Conservation (phyloP, 1,284 basidiomycete species). For the Erythrobasidium hasegawianum region DNA sequence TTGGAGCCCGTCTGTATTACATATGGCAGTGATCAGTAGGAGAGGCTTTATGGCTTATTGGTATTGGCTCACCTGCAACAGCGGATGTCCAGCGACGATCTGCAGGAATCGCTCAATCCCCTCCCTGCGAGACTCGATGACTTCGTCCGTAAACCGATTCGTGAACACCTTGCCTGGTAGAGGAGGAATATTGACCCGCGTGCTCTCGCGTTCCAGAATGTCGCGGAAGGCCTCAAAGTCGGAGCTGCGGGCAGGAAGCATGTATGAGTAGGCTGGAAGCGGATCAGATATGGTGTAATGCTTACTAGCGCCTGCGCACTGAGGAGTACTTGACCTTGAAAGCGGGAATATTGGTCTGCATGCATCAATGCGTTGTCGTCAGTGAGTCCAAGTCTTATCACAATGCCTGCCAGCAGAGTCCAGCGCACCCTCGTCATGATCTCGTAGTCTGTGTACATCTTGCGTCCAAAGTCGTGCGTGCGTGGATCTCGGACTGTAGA, state of each 20-base stretch:
- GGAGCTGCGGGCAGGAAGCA: conserved; percentile 56
- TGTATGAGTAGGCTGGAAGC: not conserved
- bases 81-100: conserved; percentile 92
- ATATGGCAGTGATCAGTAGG: not conserved
- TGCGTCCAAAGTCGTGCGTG: conserved; percentile 91
- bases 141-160: conserved; percentile 81
- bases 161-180: conserved; percentile 78
- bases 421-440: conserved; percentile 83
- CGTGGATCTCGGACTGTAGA: conserved; percentile 77
- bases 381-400: not conserved
- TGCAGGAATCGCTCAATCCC: conserved; percentile 93
- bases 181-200: conserved; percentile 93
- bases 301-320: conserved; percentile 78
- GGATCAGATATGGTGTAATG: not conserved
- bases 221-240: conserved; percentile 99
- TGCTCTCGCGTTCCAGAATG: conserved; percentile 93
- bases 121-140: conserved; percentile 86
- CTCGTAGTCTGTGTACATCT: conserved; percentile 99
- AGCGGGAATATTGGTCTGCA: conserved; percentile 94
- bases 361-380: not conserved
- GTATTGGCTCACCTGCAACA: conserved; percentile 71
- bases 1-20: conserved; percentile 81
- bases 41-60: not conserved
- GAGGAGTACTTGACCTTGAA: conserved; percentile 94
- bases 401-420: not conserved